These are phyloP conservation scores for Plasmodium inui DNA, from an alignment of 169 alveolate genomes.

Conservation along the genomic window DNA sequence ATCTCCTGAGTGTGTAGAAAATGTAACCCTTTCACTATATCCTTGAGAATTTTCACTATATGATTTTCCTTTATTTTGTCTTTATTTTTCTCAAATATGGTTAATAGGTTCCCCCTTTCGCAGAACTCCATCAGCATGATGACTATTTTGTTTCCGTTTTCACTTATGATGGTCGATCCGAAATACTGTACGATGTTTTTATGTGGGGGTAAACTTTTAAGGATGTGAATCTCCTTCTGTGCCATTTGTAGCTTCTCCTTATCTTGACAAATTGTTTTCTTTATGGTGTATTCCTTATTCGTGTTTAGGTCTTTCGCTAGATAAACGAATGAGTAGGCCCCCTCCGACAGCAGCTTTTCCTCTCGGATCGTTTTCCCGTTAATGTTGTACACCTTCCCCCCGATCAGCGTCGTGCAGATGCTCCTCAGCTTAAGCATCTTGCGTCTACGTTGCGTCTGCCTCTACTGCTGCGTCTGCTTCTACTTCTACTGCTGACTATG, in stretches of 20 bases:
- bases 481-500: too few species aligned
- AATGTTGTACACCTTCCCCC: conserved; percentile 59
- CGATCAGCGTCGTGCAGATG: conserved; percentile 56
- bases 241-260: conserved; percentile 78
- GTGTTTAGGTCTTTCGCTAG: conserved; percentile 81
- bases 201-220: conserved; percentile 68
- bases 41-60: conserved; percentile 77
- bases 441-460: not conserved
- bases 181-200: conserved; percentile 75
- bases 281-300: conserved; percentile 77
- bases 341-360: conserved; percentile 79
- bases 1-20: conserved; percentile 88
- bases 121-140: conserved; percentile 71
- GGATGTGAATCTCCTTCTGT: conserved; percentile 76
- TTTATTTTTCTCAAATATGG: conserved; percentile 87
- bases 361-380: conserved; percentile 68
- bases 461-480: not conserved
- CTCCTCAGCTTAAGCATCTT: conserved; percentile 60
- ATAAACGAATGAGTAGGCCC: conserved; percentile 86
- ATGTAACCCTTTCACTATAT: conserved; percentile 79
- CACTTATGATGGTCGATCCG: conserved; percentile 52
- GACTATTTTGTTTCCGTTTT: conserved; percentile 27
- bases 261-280: conserved; percentile 77
- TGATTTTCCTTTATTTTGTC: conserved; percentile 81
- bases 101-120: conserved; percentile 79